A percentile compares a stretch with the other conserved stretches of the same genome.
These are phyloP conservation scores for Aspergillus sclerotioniger DNA, from an alignment of 495 filamentous ascomycete genomes.

Conservation along the genomic window DNA sequence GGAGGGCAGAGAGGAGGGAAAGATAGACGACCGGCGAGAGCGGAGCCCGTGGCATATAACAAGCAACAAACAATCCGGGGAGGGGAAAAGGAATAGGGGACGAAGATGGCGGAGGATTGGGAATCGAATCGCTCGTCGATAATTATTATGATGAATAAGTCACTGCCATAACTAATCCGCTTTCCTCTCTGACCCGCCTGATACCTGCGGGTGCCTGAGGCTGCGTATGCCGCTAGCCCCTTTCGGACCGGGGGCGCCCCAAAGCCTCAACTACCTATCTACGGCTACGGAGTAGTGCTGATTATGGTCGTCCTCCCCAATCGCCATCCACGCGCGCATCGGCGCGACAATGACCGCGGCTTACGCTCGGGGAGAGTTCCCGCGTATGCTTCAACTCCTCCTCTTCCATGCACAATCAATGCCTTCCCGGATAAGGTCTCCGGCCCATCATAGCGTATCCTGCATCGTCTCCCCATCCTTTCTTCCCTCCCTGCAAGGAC, in stretches of 20 bases:
- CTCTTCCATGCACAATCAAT: background rate
- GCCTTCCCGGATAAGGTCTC: background rate
- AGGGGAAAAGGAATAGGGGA: slow-evolving; percentile 15
- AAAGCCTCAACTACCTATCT: slow-evolving; percentile 6
- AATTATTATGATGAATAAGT: slow-evolving; percentile 11
- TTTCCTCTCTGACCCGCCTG: background rate
- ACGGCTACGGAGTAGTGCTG: no score
- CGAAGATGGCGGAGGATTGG: slow-evolving; percentile 17
- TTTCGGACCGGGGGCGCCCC: background rate
- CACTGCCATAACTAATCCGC: slow-evolving; percentile 5
- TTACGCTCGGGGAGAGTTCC: background rate
- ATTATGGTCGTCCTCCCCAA: background rate
- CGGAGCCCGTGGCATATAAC: background rate
- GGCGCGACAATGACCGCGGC: background rate
- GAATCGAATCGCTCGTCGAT: slow-evolving; percentile 6
- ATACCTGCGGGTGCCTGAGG: slow-evolving; percentile 4
- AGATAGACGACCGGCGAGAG: background rate
- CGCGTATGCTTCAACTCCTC: background rate
- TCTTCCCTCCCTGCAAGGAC: slow-evolving; percentile 8
- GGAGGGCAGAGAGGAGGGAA: slow-evolving; percentile 5
- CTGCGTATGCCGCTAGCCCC: background rate
- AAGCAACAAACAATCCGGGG: slow-evolving; percentile 4
- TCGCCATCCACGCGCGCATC: background rate
- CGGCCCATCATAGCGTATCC: background rate
- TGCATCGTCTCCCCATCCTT: background rate